These are phyloP conservation scores for Penicillium verhagenii DNA, from an alignment of 495 filamentous ascomycete species.

Conservation along the genomic window DNA sequence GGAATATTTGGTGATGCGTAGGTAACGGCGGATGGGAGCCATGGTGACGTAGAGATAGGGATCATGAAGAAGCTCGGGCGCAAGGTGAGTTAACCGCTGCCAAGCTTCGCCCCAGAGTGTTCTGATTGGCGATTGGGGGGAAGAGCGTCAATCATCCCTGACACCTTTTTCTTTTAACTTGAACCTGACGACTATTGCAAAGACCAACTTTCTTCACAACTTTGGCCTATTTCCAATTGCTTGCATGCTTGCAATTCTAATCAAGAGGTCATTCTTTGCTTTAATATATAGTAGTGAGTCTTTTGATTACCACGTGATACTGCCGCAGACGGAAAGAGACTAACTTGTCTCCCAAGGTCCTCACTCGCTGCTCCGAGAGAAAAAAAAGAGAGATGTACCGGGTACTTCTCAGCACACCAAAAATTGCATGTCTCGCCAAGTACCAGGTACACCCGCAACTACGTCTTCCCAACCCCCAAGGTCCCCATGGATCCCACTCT, in stretches of 20 bases:
- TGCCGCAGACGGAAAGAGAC: slow-evolving; percentile 20
- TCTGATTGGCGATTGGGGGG: slow-evolving; percentile 8
- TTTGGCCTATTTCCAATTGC: neutral
- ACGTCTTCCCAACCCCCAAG: slow-evolving; percentile 28
- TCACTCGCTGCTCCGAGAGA: slow-evolving; percentile 16
- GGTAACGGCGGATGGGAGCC: slow-evolving; percentile 80
- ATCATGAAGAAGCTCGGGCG: neutral
- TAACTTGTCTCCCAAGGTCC: slow-evolving; percentile 43
- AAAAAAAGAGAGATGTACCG: slow-evolving; percentile 11
- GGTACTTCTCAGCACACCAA: slow-evolving; percentile 8
- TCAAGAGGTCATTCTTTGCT: too few species aligned
- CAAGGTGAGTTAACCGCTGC: slow-evolving; percentile 2
- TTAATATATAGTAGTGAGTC: neutral
- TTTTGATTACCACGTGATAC: slow-evolving; percentile 18
- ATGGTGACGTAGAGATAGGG: slow-evolving; percentile 40
- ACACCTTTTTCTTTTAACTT: neutral
- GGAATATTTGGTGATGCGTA: slow-evolving; percentile 82
- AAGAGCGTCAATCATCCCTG: neutral
- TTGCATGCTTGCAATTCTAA: too few species aligned
- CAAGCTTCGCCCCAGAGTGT: neutral
- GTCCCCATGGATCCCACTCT: slow-evolving; percentile 28
- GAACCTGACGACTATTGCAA: neutral
- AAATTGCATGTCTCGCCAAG: neutral
- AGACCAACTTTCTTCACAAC: neutral
- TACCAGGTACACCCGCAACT: slow-evolving; percentile 19